These are phyloP conservation scores for Ogataea hybrid DNA, from an alignment of 1,139 yeast species.

Conservation along the genomic window DNA sequence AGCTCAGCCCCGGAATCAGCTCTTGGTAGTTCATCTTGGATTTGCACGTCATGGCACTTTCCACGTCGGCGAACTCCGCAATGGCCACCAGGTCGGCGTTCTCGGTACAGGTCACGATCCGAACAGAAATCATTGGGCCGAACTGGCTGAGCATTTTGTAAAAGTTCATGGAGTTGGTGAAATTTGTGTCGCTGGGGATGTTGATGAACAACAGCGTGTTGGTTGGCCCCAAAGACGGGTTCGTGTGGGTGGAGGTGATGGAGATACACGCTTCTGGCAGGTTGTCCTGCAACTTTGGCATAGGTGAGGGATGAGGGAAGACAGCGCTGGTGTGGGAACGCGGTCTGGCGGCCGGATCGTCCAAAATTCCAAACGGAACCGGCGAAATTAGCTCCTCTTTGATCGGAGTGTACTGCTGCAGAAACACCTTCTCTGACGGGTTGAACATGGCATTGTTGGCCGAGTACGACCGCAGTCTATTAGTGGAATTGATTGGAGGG, in stretches of 20 bases:
- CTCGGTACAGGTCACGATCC: slow-evolving; percentile 46
- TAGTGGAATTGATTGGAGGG: slow-evolving; percentile 16
- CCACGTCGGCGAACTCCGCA: slow-evolving; percentile 69
- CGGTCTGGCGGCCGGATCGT: slow-evolving; percentile 31
- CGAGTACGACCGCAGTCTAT: slow-evolving; percentile 31
- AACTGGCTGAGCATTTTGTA: slow-evolving; percentile 39
- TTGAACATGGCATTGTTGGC: slow-evolving; percentile 28
- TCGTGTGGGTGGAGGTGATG: slow-evolving; percentile 64
- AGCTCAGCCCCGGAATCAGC: slow-evolving; percentile 66
- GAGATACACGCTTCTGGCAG: slow-evolving; percentile 47
- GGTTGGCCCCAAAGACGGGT: slow-evolving; percentile 72
- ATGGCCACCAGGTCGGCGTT: slow-evolving; percentile 46
- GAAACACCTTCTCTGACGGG: slow-evolving; percentile 24
- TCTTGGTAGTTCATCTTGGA: slow-evolving; percentile 79
- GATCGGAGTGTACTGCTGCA: slow-evolving; percentile 25
- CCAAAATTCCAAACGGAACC: slow-evolving; percentile 9
- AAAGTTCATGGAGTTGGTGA: slow-evolving; percentile 31
- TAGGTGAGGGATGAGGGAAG: slow-evolving; percentile 12
- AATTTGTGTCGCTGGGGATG: slow-evolving; percentile 45
- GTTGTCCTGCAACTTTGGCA: slow-evolving; percentile 49
- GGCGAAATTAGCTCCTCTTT: slow-evolving; percentile 19
- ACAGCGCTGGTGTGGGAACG: slow-evolving; percentile 40
- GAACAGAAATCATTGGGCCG: slow-evolving; percentile 57
- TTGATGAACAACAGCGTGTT: slow-evolving; percentile 75
- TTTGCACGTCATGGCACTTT: slow-evolving; percentile 75